Percentiles rank a stretch among this genome's conserved stretches.
phyloP scores from a whole-genome alignment of 441 rosid genomes.

The Adansonia madagascariensis region DNA sequence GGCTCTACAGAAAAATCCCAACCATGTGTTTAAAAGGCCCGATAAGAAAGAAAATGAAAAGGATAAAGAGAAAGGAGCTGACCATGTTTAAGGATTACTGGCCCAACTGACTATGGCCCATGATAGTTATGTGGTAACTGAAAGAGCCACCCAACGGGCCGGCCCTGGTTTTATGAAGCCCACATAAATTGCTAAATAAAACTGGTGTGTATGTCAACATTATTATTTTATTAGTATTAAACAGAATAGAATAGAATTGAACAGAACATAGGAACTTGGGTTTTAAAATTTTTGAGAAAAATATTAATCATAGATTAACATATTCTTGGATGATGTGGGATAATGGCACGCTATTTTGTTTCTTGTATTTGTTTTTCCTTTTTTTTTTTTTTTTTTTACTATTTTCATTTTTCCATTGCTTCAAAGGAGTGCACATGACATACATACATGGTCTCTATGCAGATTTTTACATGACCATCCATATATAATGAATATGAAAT shows the following conservation, averaged over 20 bases:
- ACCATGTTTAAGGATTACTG: neutral
- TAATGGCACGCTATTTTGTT: neutral
- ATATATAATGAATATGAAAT: too few relatives aligned
- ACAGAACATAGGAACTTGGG: neutral
- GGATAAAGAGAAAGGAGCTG: neutral
- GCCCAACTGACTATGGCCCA: neutral
- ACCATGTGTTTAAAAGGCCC: too few relatives aligned
- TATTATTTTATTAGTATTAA: too few relatives aligned
- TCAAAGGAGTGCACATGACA: neutral
- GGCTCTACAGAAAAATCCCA: too few relatives aligned
- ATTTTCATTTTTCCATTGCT: neutral
- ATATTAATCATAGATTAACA: neutral
- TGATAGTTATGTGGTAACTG: neutral
- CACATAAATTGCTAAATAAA: neutral
- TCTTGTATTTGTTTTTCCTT: too few relatives aligned
- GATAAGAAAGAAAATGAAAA: too few relatives aligned
- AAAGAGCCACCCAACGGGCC: neutral
- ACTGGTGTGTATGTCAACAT: neutral
- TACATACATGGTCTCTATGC: too few relatives aligned
- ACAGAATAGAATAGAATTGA: too few relatives aligned
- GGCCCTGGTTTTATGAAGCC: conserved; percentile 2
- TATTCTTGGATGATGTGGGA: neutral
- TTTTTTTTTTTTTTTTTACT: neutral
- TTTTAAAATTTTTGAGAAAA: neutral
- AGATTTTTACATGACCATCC: too few relatives aligned